Conservation (phyloP, 2,329 filamentous ascomycete species). For the Aspergillus tubingensis region DNA sequence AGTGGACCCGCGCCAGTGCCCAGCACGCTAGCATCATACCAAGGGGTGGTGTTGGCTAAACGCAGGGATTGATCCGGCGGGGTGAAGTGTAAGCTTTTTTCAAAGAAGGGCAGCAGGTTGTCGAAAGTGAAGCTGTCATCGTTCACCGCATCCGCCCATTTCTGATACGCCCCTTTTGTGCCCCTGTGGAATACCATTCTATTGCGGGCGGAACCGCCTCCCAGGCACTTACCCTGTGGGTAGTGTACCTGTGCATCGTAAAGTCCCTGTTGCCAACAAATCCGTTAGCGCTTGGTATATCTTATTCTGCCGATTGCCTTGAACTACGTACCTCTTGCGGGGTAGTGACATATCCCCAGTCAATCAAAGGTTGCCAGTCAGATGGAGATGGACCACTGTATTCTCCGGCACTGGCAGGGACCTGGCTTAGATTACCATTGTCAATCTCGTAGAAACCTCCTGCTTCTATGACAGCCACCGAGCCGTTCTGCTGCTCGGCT, state of each 20-base stretch:
- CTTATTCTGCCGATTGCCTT: not conserved
- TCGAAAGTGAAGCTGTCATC: constrained; percentile 21
- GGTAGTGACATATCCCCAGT: constrained; percentile 27
- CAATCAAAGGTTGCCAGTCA: constrained; percentile 22
- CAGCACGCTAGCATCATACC: not conserved
- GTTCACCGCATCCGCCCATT: constrained; percentile 38
- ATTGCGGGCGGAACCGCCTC: constrained; percentile 24
- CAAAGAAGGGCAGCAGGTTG: constrained; percentile 11
- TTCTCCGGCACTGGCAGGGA: constrained; percentile 23
- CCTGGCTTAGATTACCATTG: constrained; percentile 28
- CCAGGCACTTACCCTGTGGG: constrained; percentile 23
- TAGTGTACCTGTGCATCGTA: constrained; percentile 22
- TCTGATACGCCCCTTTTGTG: constrained; percentile 30
- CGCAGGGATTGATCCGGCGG: not conserved
- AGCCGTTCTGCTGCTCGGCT: constrained; percentile 18
- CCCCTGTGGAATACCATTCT: constrained; percentile 30
- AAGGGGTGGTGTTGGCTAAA: not conserved
- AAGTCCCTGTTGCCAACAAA: not conserved
- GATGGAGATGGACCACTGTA: constrained; percentile 26
- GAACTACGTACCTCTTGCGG: constrained; percentile 18
- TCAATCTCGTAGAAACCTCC: constrained; percentile 34
- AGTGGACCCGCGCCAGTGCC: not conserved
- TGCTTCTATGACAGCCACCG: constrained; percentile 34
- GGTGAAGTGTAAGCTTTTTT: constrained; percentile 11
- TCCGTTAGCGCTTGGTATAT: not conserved